Evolutionary conservation across 116 monocot genomes (phyloP), one percentile per base, ranked within the genome.

Genomic region (Papilionanthe hybrid): DNA sequence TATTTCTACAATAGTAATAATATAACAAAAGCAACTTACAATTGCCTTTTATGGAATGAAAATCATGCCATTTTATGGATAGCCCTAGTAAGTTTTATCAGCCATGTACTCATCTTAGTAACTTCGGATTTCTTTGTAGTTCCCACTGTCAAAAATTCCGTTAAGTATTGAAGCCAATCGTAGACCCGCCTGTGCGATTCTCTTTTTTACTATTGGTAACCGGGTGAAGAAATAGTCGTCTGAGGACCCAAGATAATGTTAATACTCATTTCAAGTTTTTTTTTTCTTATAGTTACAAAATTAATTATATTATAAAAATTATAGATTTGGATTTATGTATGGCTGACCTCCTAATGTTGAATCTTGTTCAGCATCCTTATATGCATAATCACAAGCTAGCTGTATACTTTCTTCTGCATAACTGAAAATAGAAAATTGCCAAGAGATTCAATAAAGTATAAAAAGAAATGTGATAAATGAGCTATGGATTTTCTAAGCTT

Each of bases 141-240:
- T 23, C 27, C 29, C 48, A 10, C 37, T 23, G 57, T 83, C 83
- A 15, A 88, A 88, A 25, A 88, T 83, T 57, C 76, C 65, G 63
- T 88, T 88, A 50, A 88, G 83, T n/a, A 88, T 80, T 44, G 50
- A 20, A 20, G 80, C 85, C 3, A 88, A 30, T 32, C 88, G 65
- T 47, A 88, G 37, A 1, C 85, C 88, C n/a, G 83, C 88, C 42
- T 88, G 88, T 29, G 85, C 88, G 42, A 88, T 83, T 73, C 85
- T 85, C 13, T 85, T 83, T 80, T 85, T 75, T 32, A 88, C 69
- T 42, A 83, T 11, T 7, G 85, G 88, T 19, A 80, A 45, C 18
- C 85, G 75, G 44, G 83, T 78, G 27, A 83, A 85, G 83, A 85
- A 88, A 68, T 88, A 88, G 12, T 85, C 78, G 56, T 88, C 88